Evolutionary conservation across 2,329 filamentous ascomycete genomes (phyloP), one percentile per base, ranked within the genome.

Genomic region (Aspergillus terreus): DNA sequence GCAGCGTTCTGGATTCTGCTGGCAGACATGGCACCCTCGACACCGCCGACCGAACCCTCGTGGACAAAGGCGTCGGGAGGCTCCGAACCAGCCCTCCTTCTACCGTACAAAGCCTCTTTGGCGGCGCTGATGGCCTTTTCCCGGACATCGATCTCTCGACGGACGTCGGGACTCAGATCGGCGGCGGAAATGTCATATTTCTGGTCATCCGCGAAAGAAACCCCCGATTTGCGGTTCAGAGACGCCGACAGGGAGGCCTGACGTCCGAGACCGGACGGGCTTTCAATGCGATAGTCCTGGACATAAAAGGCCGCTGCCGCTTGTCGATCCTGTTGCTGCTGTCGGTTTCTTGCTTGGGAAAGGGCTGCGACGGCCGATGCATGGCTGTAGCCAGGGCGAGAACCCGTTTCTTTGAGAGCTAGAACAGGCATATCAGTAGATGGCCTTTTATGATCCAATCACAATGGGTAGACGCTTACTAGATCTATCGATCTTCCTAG

Each of bases 111-210:
- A n/a, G 90, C 90, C 25, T 84, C 88, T 46, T 86, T 87, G 11
- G 90, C 91, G 40, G 90, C 90, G 33, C 82, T 75, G 44, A 92
- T 76, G 1, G 90, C 90, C 53, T 82, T 85, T 54, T 82, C 81
- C 33, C 78, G 79, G 42, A 80, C 79, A 23, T 84, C 70, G 9
- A 70, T 74, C 23, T 51, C 53, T 35, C 45, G 56, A 19, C 48
- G 43, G 9, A 41, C 46, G 25, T 77, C 78, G 68, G 87, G 83
- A n/a, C 85, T 85, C 53, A 86, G 79, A 38, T 76, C 84, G 2
- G 88, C 87, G 14, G 88, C 87, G 15, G 87, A 87, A 33, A 56
- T 47, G 21, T 66, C 60, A 21, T 60, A 48, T 19, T 59, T 60
- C n/a, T 55, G 38, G 23, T n/a, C 48, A 5, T 44, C 41, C 4